Percentiles rank a stretch among this genome's conserved stretches.
phyloP scores from a whole-genome alignment of 495 filamentous ascomycete species.

The Glutinoglossum americanum region DNA sequence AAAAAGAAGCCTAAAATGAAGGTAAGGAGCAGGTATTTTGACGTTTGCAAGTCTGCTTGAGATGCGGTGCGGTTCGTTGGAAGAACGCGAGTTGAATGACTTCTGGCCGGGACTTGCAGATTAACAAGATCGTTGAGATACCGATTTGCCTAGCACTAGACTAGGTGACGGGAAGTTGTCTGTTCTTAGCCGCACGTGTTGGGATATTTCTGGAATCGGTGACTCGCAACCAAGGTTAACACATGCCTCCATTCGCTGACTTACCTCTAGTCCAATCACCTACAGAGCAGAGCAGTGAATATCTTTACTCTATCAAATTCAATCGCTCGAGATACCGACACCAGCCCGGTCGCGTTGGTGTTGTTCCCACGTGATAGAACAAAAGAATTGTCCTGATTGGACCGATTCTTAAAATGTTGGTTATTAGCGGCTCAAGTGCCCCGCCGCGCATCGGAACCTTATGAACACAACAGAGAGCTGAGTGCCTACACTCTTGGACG shows the following conservation, averaged over 20 bases:
- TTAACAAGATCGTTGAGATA: slow-evolving; percentile 2
- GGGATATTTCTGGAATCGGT: not conserved
- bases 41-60: not conserved
- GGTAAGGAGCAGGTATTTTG: not conserved
- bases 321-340: not conserved
- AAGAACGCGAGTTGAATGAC: not conserved
- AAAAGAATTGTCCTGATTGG: not conserved
- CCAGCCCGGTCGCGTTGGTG: not conserved
- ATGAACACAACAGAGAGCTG: too few relatives aligned
- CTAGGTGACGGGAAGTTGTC: not conserved
- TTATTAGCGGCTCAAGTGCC: not conserved
- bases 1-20: not conserved
- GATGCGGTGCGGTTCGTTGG: not conserved
- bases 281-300: not conserved
- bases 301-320: not conserved
- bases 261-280: not conserved
- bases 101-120: not conserved
- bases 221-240: not conserved
- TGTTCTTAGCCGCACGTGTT: not conserved
- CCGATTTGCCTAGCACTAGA: not conserved
- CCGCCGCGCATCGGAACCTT: not conserved
- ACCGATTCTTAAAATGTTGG: not conserved
- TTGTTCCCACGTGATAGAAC: not conserved
- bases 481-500: too few relatives aligned
- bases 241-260: not conserved